A percentile compares a stretch with the other conserved stretches of the same genome.
Conservation (phyloP, 495 filamentous ascomycete species). For the Hyaloscypha hepaticicola region DNA sequence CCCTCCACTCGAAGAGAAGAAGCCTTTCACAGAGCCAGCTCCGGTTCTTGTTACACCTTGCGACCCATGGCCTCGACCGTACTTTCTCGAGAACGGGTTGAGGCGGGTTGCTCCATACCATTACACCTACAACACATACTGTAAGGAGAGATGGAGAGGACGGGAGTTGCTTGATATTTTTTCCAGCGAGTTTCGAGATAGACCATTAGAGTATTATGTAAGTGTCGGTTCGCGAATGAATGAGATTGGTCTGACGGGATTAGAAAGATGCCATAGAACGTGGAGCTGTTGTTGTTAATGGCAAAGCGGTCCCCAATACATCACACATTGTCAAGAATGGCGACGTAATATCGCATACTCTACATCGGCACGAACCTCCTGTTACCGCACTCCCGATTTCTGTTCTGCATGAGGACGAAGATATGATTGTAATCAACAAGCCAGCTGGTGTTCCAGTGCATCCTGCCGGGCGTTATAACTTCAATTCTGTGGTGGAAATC, state of each 20-base stretch:
- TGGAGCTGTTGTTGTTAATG: slow-evolving; percentile 73
- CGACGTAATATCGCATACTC: slow-evolving; percentile 86
- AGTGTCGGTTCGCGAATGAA: not conserved
- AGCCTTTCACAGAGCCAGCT: slow-evolving; percentile 44
- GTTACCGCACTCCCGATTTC: slow-evolving; percentile 76
- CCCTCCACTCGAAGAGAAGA: slow-evolving; percentile 36
- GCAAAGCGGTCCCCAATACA: slow-evolving; percentile 51
- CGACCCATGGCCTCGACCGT: slow-evolving; percentile 67
- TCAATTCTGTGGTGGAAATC: slow-evolving; percentile 91
- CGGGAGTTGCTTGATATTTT: slow-evolving; percentile 77
- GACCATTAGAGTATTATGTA: slow-evolving; percentile 84
- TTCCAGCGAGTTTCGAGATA: slow-evolving; percentile 80
- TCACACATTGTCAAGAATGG: slow-evolving; percentile 70
- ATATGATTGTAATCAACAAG: slow-evolving; percentile 94
- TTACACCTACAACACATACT: slow-evolving; percentile 92
- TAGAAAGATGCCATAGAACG: slow-evolving; percentile 75
- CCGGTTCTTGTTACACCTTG: slow-evolving; percentile 58
- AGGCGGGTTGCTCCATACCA: slow-evolving; percentile 85
- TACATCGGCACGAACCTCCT: slow-evolving; percentile 94
- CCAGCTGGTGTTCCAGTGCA: slow-evolving; percentile 93
- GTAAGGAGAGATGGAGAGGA: slow-evolving; percentile 86
- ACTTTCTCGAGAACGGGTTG: slow-evolving; percentile 76
- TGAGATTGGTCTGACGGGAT: slow-evolving; percentile 23
- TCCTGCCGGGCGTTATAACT: slow-evolving; percentile 91
- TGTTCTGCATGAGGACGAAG: slow-evolving; percentile 85